Evolutionary conservation across 495 filamentous ascomycete species (phyloP), one percentile per base, ranked within the genome.

Genomic region (Apiosordaria backusii): DNA sequence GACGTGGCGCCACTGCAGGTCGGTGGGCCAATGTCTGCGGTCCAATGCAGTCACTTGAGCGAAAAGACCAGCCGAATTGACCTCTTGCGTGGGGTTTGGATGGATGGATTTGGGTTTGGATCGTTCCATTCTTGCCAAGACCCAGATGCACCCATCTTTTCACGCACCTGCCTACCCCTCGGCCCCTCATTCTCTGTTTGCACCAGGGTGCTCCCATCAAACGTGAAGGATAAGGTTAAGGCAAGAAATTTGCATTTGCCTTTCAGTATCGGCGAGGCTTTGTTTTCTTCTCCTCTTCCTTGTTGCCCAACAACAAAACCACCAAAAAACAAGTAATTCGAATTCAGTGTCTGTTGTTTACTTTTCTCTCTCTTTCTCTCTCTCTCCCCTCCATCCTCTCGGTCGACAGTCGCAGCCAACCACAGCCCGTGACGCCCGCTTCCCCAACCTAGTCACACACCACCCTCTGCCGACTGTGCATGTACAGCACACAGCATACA

Each of bases 1-100:
- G 78, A 83, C 82, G 82, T 85, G 82, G 82, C 81, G 77, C 81
- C 76, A 81, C 74, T 81, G 67, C 75, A 72, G 45, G 57, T n/a
- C 10, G 24, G 64, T 73, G 73, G 67, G 66, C 80, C 78, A 79
- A 78, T 79, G 71, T 71, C 62, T 57, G 64, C 40, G 27, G 55
- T 57, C 55, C 68, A 59, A 60, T 76, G 74, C 59, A 61, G 77
- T 80, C 77, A 78, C 72, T 77, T 74, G 74, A 73, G 75, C 78
- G 68, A 72, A 68, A 74, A 74, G 73, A 72, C 72, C 72, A 74
- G 74, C 35, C 35, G 35, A 45, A 45, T 45, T 45, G 35, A 45
- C 35, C n/a, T 55, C 52, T 54, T 67, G 35, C 70, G 70, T 71
- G 68, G 72, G 72, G 72, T 77, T 73, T 64, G 40, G 57, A 35